A percentile compares a stretch with the other conserved stretches of the same genome.
phyloP scores from a whole-genome alignment of 345 rosid genomes.

The Moricandia moricandioides region DNA sequence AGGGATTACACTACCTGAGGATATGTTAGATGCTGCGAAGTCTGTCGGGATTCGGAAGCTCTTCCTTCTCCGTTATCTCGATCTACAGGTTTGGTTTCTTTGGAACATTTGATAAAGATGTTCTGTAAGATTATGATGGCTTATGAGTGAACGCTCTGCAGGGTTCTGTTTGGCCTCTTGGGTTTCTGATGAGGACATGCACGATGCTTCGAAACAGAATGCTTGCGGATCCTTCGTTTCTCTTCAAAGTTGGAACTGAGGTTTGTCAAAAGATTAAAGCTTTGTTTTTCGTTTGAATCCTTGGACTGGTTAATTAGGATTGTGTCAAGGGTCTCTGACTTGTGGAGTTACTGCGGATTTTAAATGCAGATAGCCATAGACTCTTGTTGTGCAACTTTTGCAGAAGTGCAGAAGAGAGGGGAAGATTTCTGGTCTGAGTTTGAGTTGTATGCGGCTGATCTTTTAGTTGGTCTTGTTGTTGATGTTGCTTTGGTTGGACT shows the following conservation, averaged over 20 bases:
- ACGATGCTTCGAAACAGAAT: constrained; percentile 80
- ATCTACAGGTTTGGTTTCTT: constrained; percentile 59
- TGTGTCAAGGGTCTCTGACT: neutral
- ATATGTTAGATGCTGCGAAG: constrained; percentile 78
- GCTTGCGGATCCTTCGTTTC: constrained; percentile 95
- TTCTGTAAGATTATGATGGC: neutral
- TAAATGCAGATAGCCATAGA: constrained; percentile 73
- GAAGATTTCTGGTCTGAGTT: constrained; percentile 94
- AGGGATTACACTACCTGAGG: constrained; percentile 65
- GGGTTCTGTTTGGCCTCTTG: constrained; percentile 76
- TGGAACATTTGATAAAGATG: neutral
- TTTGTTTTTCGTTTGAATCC: neutral
- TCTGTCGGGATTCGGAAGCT: constrained; percentile 58
- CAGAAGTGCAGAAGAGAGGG: constrained; percentile 93
- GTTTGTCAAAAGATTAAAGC: constrained; percentile 42
- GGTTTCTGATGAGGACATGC: constrained; percentile 72
- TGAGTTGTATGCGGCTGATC: constrained; percentile 86
- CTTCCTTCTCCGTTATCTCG: constrained; percentile 71
- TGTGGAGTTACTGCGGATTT: neutral
- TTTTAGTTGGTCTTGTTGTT: constrained; percentile 85
- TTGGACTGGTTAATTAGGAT: neutral
- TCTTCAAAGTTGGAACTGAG: constrained; percentile 94
- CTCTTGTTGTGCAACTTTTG: constrained; percentile 89
- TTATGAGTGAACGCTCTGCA: constrained; percentile 23
- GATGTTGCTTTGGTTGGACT: constrained; percentile 88